These are phyloP conservation scores for Sungouiozyma intestinalis DNA, from an alignment of 805 yeast genomes.

Conservation along the genomic window DNA sequence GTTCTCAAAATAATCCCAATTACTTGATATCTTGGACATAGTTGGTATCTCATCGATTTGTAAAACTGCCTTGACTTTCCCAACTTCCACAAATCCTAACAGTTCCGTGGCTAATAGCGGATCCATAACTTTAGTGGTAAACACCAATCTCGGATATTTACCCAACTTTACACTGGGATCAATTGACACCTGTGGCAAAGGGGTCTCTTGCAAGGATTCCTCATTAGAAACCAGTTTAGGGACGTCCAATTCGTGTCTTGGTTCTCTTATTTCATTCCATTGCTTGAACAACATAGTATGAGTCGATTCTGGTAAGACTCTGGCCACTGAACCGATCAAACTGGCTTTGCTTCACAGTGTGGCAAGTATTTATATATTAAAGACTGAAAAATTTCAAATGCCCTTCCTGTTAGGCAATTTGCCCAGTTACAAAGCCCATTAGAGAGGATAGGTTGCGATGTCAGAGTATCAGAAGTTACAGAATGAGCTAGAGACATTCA, in stretches of 20 bases:
- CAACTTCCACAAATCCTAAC: constrained; percentile 7
- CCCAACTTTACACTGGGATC: constrained; percentile 8
- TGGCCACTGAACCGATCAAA: no score
- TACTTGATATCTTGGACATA: neutral
- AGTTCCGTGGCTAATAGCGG: constrained; percentile 20
- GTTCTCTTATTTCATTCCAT: constrained; percentile 35
- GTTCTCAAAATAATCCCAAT: constrained; percentile 19
- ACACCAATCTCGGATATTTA: constrained; percentile 10
- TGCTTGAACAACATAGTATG: constrained; percentile 35
- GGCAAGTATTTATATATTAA: no score
- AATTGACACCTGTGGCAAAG: constrained; percentile 26
- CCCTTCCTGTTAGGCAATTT: neutral
- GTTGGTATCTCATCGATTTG: constrained; percentile 2
- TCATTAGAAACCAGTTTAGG: constrained; percentile 14
- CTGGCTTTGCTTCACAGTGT: no score
- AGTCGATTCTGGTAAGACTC: neutral
- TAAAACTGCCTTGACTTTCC: constrained; percentile 11
- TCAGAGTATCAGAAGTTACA: constrained; percentile 34
- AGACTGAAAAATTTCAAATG: neutral
- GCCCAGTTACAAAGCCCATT: neutral
- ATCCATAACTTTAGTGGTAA: constrained; percentile 20
- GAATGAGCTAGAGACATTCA: constrained; percentile 38
- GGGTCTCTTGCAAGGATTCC: constrained; percentile 17
- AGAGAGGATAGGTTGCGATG: constrained; percentile 11
- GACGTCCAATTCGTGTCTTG: constrained; percentile 38